phyloP scores from a whole-genome alignment of 306 rosid species.

The Vigna angularis region DNA sequence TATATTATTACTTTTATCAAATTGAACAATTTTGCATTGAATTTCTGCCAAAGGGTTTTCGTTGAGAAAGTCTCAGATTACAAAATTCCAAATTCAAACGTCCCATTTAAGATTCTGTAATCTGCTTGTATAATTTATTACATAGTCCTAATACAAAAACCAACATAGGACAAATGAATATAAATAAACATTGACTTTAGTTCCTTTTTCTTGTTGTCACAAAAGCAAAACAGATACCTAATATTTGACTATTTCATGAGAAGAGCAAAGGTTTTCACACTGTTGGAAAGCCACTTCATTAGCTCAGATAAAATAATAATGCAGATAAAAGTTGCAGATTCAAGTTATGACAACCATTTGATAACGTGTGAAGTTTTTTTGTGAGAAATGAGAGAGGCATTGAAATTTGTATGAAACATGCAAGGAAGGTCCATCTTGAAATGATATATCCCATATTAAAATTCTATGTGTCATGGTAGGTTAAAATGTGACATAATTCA shows the following conservation, averaged over 20 bases:
- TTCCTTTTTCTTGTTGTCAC: neutral
- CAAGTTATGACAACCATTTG: too few species aligned
- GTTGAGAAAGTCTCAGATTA: neutral
- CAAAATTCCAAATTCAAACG: conserved; percentile 1
- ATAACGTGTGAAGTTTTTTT: neutral
- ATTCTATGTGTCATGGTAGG: neutral
- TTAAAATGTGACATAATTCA: neutral
- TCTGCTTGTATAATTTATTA: neutral
- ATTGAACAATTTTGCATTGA: neutral
- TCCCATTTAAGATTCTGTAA: conserved; percentile 31
- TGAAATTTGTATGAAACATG: conserved; percentile 3
- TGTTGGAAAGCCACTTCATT: neutral
- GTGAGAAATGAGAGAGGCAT: neutral
- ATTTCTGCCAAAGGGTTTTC: conserved; percentile 4
- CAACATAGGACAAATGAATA: neutral
- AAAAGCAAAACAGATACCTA: neutral
- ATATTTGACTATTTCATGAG: neutral
- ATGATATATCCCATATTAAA: neutral
- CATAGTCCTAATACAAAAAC: neutral
- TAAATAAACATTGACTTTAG: neutral
- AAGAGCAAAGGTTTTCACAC: neutral
- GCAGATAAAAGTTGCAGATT: neutral
- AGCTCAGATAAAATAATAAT: neutral
- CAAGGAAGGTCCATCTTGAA: neutral
- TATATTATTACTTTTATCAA: neutral